A percentile compares a stretch with the other conserved stretches of the same genome.
These are phyloP conservation scores for Saccharomycopsis hybrid DNA, from an alignment of 1,139 yeast species.

Conservation along the genomic window DNA sequence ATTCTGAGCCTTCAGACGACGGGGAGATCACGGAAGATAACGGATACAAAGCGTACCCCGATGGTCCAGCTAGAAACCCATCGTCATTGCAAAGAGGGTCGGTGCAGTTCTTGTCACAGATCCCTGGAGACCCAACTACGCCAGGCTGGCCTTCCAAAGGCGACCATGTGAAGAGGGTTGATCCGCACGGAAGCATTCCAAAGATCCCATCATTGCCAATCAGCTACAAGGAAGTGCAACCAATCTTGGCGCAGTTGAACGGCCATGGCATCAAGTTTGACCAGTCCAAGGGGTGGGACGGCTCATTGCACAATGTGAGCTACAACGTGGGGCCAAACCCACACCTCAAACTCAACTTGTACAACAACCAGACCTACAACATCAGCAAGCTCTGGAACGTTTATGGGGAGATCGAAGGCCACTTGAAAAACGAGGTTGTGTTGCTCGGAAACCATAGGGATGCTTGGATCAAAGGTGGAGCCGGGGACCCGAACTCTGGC, in stretches of 20 bases:
- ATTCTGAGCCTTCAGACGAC: conserved; percentile 66
- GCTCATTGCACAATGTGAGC: conserved; percentile 41
- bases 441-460: conserved; percentile 67
- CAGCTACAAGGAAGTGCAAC: conserved; percentile 50
- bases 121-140: conserved; percentile 88
- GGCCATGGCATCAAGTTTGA: conserved; percentile 43
- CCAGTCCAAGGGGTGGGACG: conserved; percentile 37
- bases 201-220: conserved; percentile 59
- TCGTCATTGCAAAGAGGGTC: conserved; percentile 76
- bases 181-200: conserved; percentile 48
- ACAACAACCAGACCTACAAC: conserved; percentile 48
- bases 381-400: conserved; percentile 55
- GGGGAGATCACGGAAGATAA: conserved; percentile 40
- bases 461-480: conserved; percentile 69
- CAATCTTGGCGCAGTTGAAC: conserved; percentile 46
- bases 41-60: conserved; percentile 54
- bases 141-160: conserved; percentile 74
- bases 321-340: conserved; percentile 63
- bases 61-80: conserved; percentile 66
- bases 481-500: conserved; percentile 68
- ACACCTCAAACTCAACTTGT: conserved; percentile 25
- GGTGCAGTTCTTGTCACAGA: conserved; percentile 66
- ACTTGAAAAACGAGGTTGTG: conserved; percentile 43
- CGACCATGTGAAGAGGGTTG: conserved; percentile 40
- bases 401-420: conserved; percentile 50